Base-by-base conservation (phyloP, 331 rosid genomes). In the Malus hybrid region DNA sequence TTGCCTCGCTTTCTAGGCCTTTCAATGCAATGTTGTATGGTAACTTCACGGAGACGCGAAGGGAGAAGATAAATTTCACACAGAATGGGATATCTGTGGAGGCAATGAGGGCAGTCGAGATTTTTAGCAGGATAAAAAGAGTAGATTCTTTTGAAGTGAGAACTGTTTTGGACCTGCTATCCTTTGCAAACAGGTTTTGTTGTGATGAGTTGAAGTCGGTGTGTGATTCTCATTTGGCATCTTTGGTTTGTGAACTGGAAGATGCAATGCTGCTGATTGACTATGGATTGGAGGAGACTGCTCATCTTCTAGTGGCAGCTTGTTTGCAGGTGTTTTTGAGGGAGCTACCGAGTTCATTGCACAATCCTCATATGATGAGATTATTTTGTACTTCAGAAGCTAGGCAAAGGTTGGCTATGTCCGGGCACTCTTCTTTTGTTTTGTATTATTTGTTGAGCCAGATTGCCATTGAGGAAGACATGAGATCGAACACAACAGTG, bases 141-240 rank as follows among this genome's bases (percentile, higher is more conserved):
- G 64, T 90, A 77, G 79, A 63, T 74, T 82, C 69, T 8, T 85
- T 90, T 27, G 79, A 83, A 6, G 79, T 85, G 20, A n/a, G 20
- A 19, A 81, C 79, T 57, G 89, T 90, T 20, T 77, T 93, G 79
- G 91, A 93, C 85, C 69, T 90, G 71, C 83, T 93, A 5, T 80
- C 90, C 14, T 77, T 93, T 63, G 88, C 95, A 6, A 86, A 90
- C 76, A 87, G 69, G 75, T 93, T 87, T 80, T 93, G 98, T 80
- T 90, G 98, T 3, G 93, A 89, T 65, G 97, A 90, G 87, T 73
- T 93, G 97, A 93, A 93, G 83, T 70, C 73, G n/a, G 90, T 85
- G 19, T 90, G 98, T 65, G 98, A 93, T 56, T 70, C 65, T 32
- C 79, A 86, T 85, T 85, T 93, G 87, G 91, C 98, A 0, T 86